Percentiles rank a stretch among this genome's conserved stretches.
phyloP scores from a whole-genome alignment of 352 stramenopile species.

The Thalassiosira livingstoniorum region DNA sequence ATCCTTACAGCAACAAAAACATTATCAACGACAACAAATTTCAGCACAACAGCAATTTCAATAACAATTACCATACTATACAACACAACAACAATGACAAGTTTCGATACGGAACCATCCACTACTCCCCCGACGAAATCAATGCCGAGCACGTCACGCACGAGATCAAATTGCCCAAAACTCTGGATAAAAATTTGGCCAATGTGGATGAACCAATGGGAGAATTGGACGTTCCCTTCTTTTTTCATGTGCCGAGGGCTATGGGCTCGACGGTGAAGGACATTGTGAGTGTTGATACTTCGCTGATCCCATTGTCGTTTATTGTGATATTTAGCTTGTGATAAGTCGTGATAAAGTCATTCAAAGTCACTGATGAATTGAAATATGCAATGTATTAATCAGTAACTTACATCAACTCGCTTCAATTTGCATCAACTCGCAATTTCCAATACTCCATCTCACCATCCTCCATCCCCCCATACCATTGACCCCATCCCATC shows the following conservation, averaged over 20 bases:
- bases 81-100: neutral
- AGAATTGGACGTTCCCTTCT: constrained; percentile 13
- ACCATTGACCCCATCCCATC: neutral
- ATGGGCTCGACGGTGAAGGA: constrained; percentile 31
- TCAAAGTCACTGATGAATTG: too few relatives aligned
- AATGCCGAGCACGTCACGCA: neutral
- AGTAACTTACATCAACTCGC: too few relatives aligned
- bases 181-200: constrained; percentile 21
- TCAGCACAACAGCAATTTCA: too few relatives aligned
- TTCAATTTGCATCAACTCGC: too few relatives aligned
- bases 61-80: neutral
- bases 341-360: too few relatives aligned
- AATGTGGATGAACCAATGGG: constrained; percentile 22
- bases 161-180: neutral
- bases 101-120: neutral
- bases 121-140: constrained; percentile 8
- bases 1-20: neutral
- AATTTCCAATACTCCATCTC: too few relatives aligned
- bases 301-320: neutral
- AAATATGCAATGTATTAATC: too few relatives aligned
- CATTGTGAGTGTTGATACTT: constrained; percentile 8
- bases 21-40: neutral
- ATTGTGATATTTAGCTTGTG: too few relatives aligned
- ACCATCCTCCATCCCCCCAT: neutral
- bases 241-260: constrained; percentile 48